A percentile compares a stretch with the other conserved stretches of the same genome.
Conservation (phyloP, 2,329 filamentous ascomycete species). For the Calonectria pauciramosa region DNA sequence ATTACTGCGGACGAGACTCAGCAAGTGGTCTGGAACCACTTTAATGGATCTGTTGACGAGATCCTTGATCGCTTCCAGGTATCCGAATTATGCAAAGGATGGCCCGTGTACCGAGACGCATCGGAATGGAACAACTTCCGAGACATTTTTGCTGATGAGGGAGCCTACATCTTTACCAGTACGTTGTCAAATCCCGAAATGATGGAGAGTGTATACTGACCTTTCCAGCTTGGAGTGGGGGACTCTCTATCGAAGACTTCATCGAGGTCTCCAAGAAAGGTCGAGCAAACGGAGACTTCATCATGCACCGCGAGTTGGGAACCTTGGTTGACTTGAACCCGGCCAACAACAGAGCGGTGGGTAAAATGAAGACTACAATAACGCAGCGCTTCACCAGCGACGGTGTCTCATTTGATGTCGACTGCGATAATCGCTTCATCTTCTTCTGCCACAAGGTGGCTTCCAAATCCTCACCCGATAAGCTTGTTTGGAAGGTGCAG, state of each 20-base stretch:
- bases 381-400: slow-evolving; percentile 60
- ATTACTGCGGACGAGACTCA: slow-evolving; percentile 19
- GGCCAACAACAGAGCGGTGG: slow-evolving; percentile 57
- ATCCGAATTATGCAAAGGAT: slow-evolving; percentile 14
- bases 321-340: slow-evolving; percentile 60
- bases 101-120: slow-evolving; percentile 18
- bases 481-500: slow-evolving; percentile 54
- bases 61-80: slow-evolving; percentile 8
- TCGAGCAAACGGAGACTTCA: slow-evolving; percentile 66
- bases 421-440: slow-evolving; percentile 65
- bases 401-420: slow-evolving; percentile 58
- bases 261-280: slow-evolving; percentile 60
- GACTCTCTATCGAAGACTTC: slow-evolving; percentile 42
- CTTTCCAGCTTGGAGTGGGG: slow-evolving; percentile 59
- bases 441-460: slow-evolving; percentile 57
- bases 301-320: slow-evolving; percentile 69
- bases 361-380: slow-evolving; percentile 69
- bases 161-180: slow-evolving; percentile 10
- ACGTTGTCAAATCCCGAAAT: not conserved
- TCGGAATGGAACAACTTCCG: slow-evolving; percentile 20
- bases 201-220: not conserved
- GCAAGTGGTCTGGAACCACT: slow-evolving; percentile 10
- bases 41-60: not conserved
- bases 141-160: slow-evolving; percentile 6
- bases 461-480: not conserved